phyloP scores from a whole-genome alignment of 2,329 filamentous ascomycete species.

The Fusarium sp. region DNA sequence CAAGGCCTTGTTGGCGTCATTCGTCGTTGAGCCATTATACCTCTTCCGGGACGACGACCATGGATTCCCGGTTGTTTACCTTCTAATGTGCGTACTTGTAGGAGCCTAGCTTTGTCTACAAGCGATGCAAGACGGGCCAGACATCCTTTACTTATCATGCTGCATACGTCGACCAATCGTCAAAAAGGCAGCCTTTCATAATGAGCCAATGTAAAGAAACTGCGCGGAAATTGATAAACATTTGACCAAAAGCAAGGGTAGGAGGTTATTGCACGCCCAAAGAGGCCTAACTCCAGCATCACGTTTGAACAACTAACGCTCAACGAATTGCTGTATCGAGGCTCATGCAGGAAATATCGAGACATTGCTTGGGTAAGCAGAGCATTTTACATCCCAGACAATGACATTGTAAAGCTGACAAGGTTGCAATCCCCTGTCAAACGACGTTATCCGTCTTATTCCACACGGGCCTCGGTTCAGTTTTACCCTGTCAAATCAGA shows the following conservation, averaged over 20 bases:
- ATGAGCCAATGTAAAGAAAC: not conserved
- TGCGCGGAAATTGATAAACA: not conserved
- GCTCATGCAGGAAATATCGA: conserved; percentile 11
- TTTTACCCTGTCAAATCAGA: not conserved
- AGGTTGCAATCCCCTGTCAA: conserved; percentile 31
- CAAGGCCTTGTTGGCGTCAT: conserved; percentile 1
- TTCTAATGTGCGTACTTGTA: not conserved
- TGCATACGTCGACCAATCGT: not conserved
- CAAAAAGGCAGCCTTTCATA: not conserved
- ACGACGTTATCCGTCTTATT: conserved; percentile 15
- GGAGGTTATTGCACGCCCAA: not conserved
- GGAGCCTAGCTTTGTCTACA: conserved; percentile 4
- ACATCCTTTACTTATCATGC: conserved; percentile 2
- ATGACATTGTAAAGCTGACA: conserved; percentile 24
- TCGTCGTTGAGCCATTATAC: conserved; percentile 16
- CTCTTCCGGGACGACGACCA: not conserved
- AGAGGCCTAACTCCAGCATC: conserved; percentile 3
- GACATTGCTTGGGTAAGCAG: conserved; percentile 28
- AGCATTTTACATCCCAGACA: not conserved
- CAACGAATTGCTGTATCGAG: conserved; percentile 9
- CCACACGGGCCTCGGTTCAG: conserved; percentile 21
- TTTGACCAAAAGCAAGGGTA: not conserved
- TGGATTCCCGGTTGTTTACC: too few relatives aligned
- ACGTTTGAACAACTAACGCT: conserved; percentile 1
- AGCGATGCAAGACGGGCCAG: conserved; percentile 14